Percentiles rank a stretch among this genome's conserved stretches.
Conservation (phyloP, 2,329 filamentous ascomycete species). For the Fusarium sp. region DNA sequence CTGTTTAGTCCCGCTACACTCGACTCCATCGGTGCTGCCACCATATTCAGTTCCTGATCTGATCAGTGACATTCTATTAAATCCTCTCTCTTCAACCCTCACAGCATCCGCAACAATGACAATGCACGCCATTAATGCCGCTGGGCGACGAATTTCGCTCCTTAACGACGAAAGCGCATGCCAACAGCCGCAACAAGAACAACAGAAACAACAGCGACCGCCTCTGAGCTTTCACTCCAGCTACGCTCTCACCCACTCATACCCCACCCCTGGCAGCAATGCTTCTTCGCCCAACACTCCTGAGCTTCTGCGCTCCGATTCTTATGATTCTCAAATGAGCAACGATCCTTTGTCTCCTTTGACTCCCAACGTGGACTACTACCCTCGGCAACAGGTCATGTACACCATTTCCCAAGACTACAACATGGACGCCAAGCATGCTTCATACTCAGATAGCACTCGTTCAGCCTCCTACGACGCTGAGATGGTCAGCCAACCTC, state of each 20-base stretch:
- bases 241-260: constrained; percentile 52
- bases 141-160: constrained; percentile 70
- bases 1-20: constrained; percentile 27
- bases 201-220: constrained; percentile 33
- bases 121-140: constrained; percentile 69
- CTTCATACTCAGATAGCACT: constrained; percentile 59
- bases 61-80: constrained; percentile 8
- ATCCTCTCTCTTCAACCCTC: constrained; percentile 4
- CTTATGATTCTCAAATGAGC: constrained; percentile 71
- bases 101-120: constrained; percentile 25
- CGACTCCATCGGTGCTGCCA: constrained; percentile 28
- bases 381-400: constrained; percentile 56
- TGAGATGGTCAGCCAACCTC: constrained; percentile 56
- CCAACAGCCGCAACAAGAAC: constrained; percentile 12
- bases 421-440: constrained; percentile 57
- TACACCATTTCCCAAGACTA: constrained; percentile 56
- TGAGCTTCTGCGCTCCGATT: constrained; percentile 70
- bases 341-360: constrained; percentile 67
- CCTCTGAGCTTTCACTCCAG: constrained; percentile 54
- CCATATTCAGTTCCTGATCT: constrained; percentile 15
- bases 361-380: constrained; percentile 65
- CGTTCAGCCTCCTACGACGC: constrained; percentile 66
- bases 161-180: constrained; percentile 62
- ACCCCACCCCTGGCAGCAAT: constrained; percentile 55
- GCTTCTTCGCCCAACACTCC: constrained; percentile 67